Percentiles rank a stretch among this genome's conserved stretches.
Conservation (phyloP, 257 asterid genomes). For the Scutellaria minor region DNA sequence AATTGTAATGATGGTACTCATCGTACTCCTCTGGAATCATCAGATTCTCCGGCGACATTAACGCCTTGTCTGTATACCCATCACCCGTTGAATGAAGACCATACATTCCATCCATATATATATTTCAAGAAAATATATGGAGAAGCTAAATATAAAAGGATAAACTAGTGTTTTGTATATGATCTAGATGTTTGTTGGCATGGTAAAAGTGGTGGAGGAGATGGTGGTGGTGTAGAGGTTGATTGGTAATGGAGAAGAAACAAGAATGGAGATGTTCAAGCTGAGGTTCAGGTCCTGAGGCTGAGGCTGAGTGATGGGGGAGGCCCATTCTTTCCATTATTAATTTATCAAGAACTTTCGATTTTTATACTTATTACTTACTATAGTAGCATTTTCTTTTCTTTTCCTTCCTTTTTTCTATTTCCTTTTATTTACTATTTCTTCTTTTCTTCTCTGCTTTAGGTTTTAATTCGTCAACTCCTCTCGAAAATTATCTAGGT, state of each 20-base stretch:
- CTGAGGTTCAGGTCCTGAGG: constrained; percentile 30
- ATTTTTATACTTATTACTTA: background rate
- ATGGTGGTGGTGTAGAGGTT: background rate
- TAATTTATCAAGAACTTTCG: constrained; percentile 33
- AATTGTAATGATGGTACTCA: constrained; percentile 20
- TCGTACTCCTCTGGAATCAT: constrained; percentile 41
- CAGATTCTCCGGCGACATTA: constrained; percentile 46
- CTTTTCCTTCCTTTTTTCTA: background rate
- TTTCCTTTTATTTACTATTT: background rate
- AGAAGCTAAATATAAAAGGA: too few species aligned
- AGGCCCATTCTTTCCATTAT: constrained; percentile 45
- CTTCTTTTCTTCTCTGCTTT: background rate
- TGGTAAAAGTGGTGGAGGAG: background rate
- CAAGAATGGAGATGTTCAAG: constrained; percentile 37
- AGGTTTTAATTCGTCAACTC: too few species aligned
- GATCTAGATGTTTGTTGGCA: too few species aligned
- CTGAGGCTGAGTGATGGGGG: constrained; percentile 32
- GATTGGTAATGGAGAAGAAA: constrained; percentile 26
- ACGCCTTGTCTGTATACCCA: constrained; percentile 30
- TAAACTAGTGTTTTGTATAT: too few species aligned
- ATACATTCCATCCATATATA: constrained; percentile 41
- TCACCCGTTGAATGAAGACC: constrained; percentile 32
- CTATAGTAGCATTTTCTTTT: background rate
- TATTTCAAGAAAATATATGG: too few species aligned
- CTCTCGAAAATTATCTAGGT: too few species aligned